Conservation (phyloP, 2,329 filamentous ascomycete species). For the Xylaria sp. region DNA sequence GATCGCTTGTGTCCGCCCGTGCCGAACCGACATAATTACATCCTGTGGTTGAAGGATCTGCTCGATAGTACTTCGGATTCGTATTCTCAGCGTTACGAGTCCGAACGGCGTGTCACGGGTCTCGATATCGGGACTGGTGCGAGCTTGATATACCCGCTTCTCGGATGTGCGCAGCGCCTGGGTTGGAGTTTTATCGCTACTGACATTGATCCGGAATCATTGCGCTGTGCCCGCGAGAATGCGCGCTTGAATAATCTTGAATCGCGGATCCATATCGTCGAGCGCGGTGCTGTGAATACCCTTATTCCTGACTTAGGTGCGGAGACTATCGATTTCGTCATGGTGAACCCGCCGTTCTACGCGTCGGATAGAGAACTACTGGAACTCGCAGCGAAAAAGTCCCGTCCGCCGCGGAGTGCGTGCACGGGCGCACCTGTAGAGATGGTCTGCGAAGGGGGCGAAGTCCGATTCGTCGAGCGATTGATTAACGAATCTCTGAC, state of each 20-base stretch:
- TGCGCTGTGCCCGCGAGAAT: constrained; percentile 71
- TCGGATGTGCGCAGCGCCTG: constrained; percentile 72
- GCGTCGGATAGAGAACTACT: constrained; percentile 72
- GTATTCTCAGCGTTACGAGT: constrained; percentile 48
- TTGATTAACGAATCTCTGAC: constrained; percentile 73
- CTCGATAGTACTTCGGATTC: constrained; percentile 73
- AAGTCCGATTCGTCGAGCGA: constrained; percentile 73
- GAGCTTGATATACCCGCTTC: constrained; percentile 87
- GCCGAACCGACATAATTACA: constrained; percentile 80
- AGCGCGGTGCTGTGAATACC: constrained; percentile 54
- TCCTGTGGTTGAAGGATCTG: constrained; percentile 84
- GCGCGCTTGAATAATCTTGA: constrained; percentile 69
- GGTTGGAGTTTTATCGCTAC: constrained; percentile 76
- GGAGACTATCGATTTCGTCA: constrained; percentile 74
- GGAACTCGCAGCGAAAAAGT: constrained; percentile 68
- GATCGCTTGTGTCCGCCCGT: constrained; percentile 89
- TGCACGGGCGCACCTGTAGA: constrained; percentile 80
- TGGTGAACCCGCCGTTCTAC: constrained; percentile 98
- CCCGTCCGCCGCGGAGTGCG: constrained; percentile 70
- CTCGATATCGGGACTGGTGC: constrained; percentile 91
- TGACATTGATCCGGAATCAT: constrained; percentile 77
- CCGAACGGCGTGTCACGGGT: constrained; percentile 63
- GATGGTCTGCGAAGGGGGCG: constrained; percentile 84
- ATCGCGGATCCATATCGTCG: constrained; percentile 67
- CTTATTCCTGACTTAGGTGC: constrained; percentile 67